A percentile compares a stretch with the other conserved stretches of the same genome.
Conservation (phyloP, 106 monocot species). For the Dioscorea zingiberensis region DNA sequence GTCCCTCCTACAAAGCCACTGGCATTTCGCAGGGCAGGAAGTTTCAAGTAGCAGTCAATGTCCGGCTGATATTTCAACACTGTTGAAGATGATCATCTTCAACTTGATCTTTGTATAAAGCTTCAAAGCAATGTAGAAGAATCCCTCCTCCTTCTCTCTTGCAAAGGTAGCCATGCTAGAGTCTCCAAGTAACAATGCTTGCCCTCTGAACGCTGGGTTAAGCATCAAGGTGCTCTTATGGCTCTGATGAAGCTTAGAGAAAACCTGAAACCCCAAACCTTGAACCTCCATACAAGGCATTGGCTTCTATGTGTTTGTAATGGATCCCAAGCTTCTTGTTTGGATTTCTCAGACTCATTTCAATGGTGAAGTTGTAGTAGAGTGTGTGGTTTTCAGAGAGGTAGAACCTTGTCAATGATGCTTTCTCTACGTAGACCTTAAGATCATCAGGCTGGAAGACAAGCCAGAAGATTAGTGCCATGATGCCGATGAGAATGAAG, state of each 20-base stretch:
- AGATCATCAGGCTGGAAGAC: conserved; percentile 21
- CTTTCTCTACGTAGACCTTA: conserved; percentile 22
- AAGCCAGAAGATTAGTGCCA: conserved; percentile 22
- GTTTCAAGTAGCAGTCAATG: conserved; percentile 16
- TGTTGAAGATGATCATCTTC: conserved; percentile 24
- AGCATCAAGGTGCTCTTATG: conserved; percentile 18
- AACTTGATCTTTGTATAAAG: conserved; percentile 19
- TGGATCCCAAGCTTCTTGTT: conserved; percentile 11
- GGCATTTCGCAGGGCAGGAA: conserved; percentile 9
- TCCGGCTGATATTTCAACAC: conserved; percentile 20
- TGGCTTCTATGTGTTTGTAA: conserved; percentile 9
- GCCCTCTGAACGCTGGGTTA: conserved; percentile 2
- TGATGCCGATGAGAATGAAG: conserved; percentile 17
- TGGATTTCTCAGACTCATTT: conserved; percentile 23
- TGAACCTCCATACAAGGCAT: conserved; percentile 2
- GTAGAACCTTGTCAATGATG: conserved; percentile 19
- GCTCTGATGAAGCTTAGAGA: conserved; percentile 15
- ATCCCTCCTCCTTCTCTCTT: conserved; percentile 19
- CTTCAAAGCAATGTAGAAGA: conserved; percentile 11
- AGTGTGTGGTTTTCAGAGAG: conserved; percentile 18
- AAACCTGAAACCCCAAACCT: background rate
- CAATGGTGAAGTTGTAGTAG: conserved; percentile 19
- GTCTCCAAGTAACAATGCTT: conserved; percentile 1
- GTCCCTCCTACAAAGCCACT: background rate
- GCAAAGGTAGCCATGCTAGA: background rate